phyloP scores from a whole-genome alignment of 2,329 filamentous ascomycete species.

The Fusarium papillatum region DNA sequence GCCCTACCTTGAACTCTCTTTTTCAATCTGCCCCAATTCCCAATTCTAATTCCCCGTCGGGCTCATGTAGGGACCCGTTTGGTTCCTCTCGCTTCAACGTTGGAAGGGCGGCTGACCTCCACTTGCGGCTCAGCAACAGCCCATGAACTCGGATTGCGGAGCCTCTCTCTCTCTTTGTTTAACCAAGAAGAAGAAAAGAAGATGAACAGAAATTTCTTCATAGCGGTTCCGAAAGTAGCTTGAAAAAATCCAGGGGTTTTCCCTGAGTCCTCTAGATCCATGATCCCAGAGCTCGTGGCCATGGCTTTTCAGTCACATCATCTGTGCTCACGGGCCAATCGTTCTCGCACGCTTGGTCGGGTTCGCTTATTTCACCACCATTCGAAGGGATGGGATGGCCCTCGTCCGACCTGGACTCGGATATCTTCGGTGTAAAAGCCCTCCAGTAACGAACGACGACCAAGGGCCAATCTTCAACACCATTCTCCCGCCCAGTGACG shows the following conservation, averaged over 20 bases:
- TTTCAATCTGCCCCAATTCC: constrained; percentile 9
- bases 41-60: background rate
- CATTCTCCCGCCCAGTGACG: background rate
- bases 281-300: constrained; percentile 27
- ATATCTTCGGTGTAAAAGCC: constrained; percentile 25
- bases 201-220: constrained; percentile 6
- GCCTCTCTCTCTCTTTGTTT: constrained; percentile 1
- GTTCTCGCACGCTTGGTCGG: constrained; percentile 40
- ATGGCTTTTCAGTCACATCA: constrained; percentile 36
- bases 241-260: constrained; percentile 12
- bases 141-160: constrained; percentile 28
- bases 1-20: background rate
- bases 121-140: constrained; percentile 39
- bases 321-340: constrained; percentile 45
- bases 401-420: background rate
- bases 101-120: constrained; percentile 19
- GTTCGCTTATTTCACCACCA: constrained; percentile 16
- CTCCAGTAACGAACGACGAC: background rate
- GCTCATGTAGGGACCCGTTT: constrained; percentile 19
- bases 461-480: constrained; percentile 4
- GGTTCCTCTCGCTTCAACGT: constrained; percentile 12
- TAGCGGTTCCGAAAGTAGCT: background rate
- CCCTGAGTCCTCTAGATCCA: constrained; percentile 20
- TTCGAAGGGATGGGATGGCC: background rate
- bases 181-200: constrained; percentile 3